A percentile compares a stretch with the other conserved stretches of the same genome.
Evolutionary conservation across 179 eudicot genomes (phyloP).

Genomic region (Camellia oleifera): DNA sequence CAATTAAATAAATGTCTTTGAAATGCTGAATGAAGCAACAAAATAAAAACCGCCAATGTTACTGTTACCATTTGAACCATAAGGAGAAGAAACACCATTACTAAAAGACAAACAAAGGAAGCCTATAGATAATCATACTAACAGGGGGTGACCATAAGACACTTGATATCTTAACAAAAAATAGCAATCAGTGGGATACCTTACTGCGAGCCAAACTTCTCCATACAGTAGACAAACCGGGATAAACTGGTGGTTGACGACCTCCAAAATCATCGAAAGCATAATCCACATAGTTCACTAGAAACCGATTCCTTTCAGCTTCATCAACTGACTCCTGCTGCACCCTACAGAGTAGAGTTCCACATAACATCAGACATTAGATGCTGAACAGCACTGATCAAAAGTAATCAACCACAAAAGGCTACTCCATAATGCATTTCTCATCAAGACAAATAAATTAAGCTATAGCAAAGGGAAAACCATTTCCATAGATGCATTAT

Average conservation of each 20-base stretch:
- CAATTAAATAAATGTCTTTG: constrained; percentile 5
- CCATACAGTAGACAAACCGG: constrained; percentile 98
- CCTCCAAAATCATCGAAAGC: constrained; percentile 99
- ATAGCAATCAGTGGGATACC: constrained; percentile 29
- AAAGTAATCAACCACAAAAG: not conserved
- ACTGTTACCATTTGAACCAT: not conserved
- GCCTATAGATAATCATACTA: not conserved
- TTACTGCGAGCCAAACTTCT: constrained; percentile 99
- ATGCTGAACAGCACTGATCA: not conserved
- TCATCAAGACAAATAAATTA: no score
- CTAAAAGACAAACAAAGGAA: not conserved
- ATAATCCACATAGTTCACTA: constrained; percentile 90
- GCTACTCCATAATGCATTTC: no score
- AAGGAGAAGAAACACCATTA: not conserved
- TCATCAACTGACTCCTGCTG: constrained; percentile 99
- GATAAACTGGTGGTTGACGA: constrained; percentile 94
- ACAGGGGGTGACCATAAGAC: not conserved
- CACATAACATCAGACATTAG: not conserved
- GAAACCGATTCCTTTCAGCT: constrained; percentile 93
- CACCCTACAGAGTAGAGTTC: constrained; percentile 48
- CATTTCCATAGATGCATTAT: not conserved
- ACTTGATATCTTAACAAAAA: not conserved
- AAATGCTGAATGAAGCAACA: not conserved
- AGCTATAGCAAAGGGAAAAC: no score
- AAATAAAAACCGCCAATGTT: not conserved